Evolutionary conservation across 2,329 filamentous ascomycete species (phyloP).

Genomic region (Botryosphaeria dothidea): DNA sequence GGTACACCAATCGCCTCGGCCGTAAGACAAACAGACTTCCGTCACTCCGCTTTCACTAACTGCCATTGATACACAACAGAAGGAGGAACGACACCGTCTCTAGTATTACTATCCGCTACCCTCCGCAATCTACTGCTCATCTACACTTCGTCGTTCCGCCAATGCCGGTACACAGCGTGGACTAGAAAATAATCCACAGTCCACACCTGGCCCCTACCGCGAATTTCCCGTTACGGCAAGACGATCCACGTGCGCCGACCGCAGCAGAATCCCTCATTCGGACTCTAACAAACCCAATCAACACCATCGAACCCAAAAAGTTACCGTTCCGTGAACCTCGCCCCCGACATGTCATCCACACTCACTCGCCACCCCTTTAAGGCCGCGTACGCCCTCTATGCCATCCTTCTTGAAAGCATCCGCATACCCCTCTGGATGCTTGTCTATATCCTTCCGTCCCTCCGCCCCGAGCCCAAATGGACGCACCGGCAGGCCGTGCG

Average conservation of each 20-base stretch:
- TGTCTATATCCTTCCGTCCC: constrained; percentile 34
- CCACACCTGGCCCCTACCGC: background rate
- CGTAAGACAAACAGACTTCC: background rate
- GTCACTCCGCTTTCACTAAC: background rate
- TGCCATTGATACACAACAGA: background rate
- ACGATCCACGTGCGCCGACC: background rate
- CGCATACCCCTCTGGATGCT: constrained; percentile 43
- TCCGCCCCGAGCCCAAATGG: constrained; percentile 44
- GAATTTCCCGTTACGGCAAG: background rate
- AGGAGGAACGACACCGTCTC: background rate
- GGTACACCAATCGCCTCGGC: background rate
- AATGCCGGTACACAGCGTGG: background rate
- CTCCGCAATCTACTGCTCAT: background rate
- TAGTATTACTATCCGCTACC: background rate
- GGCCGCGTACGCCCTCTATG: constrained; percentile 38
- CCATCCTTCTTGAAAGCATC: constrained; percentile 32
- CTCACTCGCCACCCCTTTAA: constrained; percentile 42
- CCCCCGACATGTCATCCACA: constrained; percentile 6
- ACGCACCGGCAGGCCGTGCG: constrained; percentile 41
- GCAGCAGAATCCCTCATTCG: background rate
- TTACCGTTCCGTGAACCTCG: background rate
- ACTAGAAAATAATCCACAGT: background rate
- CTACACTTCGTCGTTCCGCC: background rate
- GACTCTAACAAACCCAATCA: background rate
- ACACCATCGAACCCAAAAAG: no score